Evolutionary conservation across 2,329 filamentous ascomycete genomes (phyloP).

Genomic region (Curvularia lunata): DNA sequence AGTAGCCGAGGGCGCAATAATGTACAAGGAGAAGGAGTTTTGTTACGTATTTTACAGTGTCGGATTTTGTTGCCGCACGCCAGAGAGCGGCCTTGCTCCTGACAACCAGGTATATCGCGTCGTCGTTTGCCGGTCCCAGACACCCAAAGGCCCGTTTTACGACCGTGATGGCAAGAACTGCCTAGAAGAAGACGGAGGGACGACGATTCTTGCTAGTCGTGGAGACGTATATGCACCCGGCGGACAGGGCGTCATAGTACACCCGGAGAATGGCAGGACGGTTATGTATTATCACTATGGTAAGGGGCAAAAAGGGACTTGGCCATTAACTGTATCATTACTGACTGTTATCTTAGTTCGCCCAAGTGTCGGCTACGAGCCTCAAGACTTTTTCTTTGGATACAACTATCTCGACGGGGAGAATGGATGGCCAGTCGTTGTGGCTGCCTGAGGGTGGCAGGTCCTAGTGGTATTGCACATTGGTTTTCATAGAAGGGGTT

Average conservation of each 20-base stretch:
- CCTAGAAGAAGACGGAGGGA: conserved; percentile 63
- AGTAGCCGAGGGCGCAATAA: conserved; percentile 58
- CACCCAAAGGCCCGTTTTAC: conserved; percentile 59
- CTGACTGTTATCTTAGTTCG: conserved; percentile 26
- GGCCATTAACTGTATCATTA: neutral
- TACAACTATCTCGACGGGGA: conserved; percentile 42
- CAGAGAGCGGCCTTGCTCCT: conserved; percentile 56
- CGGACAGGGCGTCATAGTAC: conserved; percentile 38
- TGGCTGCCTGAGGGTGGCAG: conserved; percentile 5
- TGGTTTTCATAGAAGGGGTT: neutral
- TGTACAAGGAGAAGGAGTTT: conserved; percentile 57
- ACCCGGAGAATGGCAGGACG: conserved; percentile 21
- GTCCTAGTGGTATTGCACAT: neutral
- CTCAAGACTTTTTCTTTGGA: conserved; percentile 37
- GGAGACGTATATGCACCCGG: conserved; percentile 48
- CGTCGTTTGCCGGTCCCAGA: conserved; percentile 63
- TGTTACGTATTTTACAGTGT: conserved; percentile 69
- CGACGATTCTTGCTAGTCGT: conserved; percentile 64
- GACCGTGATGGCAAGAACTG: conserved; percentile 34
- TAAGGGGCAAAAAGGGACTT: conserved; percentile 10
- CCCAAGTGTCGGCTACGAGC: conserved; percentile 32
- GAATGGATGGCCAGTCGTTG: conserved; percentile 39
- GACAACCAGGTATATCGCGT: conserved; percentile 67
- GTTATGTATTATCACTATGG: conserved; percentile 46
- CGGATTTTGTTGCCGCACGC: conserved; percentile 64